Evolutionary conservation across 768 basidiomycete genomes (phyloP).

Genomic region (Boletus edulis): DNA sequence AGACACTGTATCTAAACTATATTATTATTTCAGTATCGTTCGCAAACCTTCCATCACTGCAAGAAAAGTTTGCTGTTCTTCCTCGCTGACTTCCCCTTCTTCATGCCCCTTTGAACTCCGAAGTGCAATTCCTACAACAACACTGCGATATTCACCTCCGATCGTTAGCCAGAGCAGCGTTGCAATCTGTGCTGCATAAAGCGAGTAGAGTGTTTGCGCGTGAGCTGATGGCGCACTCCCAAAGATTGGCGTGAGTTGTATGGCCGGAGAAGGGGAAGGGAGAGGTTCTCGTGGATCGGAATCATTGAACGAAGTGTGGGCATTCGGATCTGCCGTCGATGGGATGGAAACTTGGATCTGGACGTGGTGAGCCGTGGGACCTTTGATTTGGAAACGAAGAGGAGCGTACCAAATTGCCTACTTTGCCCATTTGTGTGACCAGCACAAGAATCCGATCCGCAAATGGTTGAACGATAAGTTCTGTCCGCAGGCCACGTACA

Average conservation of each 20-base stretch:
- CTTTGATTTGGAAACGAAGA: background rate
- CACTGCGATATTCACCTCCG: slow-evolving; percentile 48
- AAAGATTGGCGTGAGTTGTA: slow-evolving; percentile 74
- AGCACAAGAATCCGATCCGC: slow-evolving; percentile 82
- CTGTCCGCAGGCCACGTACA: slow-evolving; percentile 60
- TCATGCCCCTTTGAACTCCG: slow-evolving; percentile 33
- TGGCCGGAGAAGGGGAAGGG: slow-evolving; percentile 65
- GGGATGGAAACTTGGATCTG: slow-evolving; percentile 85
- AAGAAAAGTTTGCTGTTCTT: slow-evolving; percentile 45
- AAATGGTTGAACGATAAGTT: slow-evolving; percentile 76
- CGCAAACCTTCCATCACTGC: slow-evolving; percentile 49
- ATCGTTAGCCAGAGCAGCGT: slow-evolving; percentile 72
- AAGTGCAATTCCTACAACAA: slow-evolving; percentile 78
- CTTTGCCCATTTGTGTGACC: slow-evolving; percentile 87
- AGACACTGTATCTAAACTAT: no score
- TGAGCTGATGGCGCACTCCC: slow-evolving; percentile 72
- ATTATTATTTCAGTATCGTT: slow-evolving; percentile 28
- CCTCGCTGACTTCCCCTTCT: slow-evolving; percentile 30
- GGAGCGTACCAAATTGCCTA: slow-evolving; percentile 72
- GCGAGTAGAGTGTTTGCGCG: slow-evolving; percentile 65
- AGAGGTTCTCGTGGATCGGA: slow-evolving; percentile 36
- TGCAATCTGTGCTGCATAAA: slow-evolving; percentile 86
- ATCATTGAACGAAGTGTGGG: slow-evolving; percentile 36
- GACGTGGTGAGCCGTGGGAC: slow-evolving; percentile 5
- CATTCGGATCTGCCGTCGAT: slow-evolving; percentile 51